Evolutionary conservation across 208 protist genomes (phyloP).

Genomic region (Porcisia hertigi): DNA sequence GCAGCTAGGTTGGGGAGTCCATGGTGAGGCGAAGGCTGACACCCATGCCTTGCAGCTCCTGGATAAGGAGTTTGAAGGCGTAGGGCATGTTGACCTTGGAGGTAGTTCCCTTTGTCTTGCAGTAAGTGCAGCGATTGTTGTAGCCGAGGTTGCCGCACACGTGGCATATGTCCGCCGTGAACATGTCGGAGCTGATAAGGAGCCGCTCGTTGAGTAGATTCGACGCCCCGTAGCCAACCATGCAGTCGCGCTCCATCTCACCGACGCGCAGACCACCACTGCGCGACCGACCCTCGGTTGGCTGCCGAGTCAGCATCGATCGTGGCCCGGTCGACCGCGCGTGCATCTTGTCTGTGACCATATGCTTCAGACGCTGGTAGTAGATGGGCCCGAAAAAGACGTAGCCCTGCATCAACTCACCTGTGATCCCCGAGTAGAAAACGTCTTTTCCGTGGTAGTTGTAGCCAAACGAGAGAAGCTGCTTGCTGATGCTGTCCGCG

Average conservation of each 20-base stretch:
- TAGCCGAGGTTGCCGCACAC: conserved; percentile 92
- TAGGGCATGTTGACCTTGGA: conserved; percentile 98
- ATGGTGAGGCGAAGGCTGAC: conserved; percentile 82
- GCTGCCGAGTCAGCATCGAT: conserved; percentile 98
- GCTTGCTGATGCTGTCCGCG: conserved; percentile 91
- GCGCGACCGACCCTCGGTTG: conserved; percentile 97
- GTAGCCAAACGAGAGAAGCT: conserved; percentile 93
- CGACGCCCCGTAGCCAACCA: conserved; percentile 96
- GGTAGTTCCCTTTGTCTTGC: conserved; percentile 81
- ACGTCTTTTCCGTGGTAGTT: conserved; percentile 99
- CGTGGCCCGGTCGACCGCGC: conserved; percentile 94
- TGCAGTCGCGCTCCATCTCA: conserved; percentile 99
- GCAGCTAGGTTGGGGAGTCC: conserved; percentile 18
- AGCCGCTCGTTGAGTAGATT: conserved; percentile 98
- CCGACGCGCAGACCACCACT: conserved; percentile 99
- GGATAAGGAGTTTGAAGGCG: conserved; percentile 99
- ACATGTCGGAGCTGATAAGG: conserved; percentile 97
- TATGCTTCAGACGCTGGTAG: conserved; percentile 99
- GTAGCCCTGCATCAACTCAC: conserved; percentile 96
- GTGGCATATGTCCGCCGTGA: conserved; percentile 95
- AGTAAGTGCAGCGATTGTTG: conserved; percentile 95
- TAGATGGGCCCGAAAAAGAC: conserved; percentile 99
- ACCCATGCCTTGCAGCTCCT: conserved; percentile 99
- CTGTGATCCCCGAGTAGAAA: conserved; percentile 97
- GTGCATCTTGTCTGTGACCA: conserved; percentile 99